Base-by-base conservation (phyloP, 2,329 filamentous ascomycete genomes). In the Diaporthe australafricana region DNA sequence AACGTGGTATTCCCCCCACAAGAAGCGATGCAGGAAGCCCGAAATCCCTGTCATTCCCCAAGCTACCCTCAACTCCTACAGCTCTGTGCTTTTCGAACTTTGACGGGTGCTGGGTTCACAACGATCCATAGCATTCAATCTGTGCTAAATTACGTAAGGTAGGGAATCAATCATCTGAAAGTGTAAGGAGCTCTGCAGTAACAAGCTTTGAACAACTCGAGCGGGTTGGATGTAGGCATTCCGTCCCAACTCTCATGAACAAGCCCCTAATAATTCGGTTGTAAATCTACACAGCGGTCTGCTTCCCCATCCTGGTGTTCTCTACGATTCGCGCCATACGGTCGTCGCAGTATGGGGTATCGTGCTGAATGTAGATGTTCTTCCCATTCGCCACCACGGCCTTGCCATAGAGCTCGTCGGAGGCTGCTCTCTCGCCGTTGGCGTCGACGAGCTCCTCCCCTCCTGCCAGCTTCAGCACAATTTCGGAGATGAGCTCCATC, bases 351-450 rank as follows among this genome's bases (percentile, higher is more conserved):
- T 69, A 73, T 16, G 70, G 27, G 2, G 69, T 9, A 11, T 47
- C 63, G 3, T 38, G 38, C 2, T 71, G 55, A 12, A 71, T 55
- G 22, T 71, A 71, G 7, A 48, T 56, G 16, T 71, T 71, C 55
- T 66, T 71, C 40, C 69, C 72, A 16, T 27, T 71, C 5, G 38
- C 69, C 30, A 73, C 35, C 16, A 71, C 27, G 6, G 72, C 57
- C 56, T 71, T 50, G 12, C 72, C 72, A n/a, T 30, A 68, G 9
- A 65, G 50, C 55, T 73, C 60, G 17, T 52, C 63, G 2, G 53
- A 3, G 5, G 60, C 14, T 16, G 56, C 35, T 40, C 27, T 56
- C n/a, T 32, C 42, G 11, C 72, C 69, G 20, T 71, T 68, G 35
- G 42, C 20, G 32, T 73, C 69, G 32, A 73, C 56, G 6, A 73